A percentile compares a stretch with the other conserved stretches of the same genome.
phyloP scores from a whole-genome alignment of 805 yeast species.

The Yarrowia sp. region DNA sequence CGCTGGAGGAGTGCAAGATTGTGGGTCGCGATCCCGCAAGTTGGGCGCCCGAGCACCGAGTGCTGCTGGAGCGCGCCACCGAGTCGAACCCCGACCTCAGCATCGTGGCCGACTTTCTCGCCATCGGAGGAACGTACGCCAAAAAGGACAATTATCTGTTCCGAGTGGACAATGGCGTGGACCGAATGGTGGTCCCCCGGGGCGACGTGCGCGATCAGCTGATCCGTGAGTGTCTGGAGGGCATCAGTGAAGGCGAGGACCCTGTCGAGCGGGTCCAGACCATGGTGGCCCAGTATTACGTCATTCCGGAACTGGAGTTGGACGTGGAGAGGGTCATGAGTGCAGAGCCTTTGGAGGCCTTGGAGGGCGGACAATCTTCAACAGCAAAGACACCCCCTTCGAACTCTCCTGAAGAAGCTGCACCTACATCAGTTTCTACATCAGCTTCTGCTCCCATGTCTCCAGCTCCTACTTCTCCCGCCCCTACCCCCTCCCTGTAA shows the following conservation, averaged over 20 bases:
- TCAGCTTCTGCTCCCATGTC: neutral
- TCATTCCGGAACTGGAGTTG: constrained; percentile 21
- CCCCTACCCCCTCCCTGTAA: constrained; percentile 2
- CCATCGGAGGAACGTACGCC: constrained; percentile 34
- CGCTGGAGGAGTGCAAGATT: constrained; percentile 22
- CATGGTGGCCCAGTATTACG: constrained; percentile 28
- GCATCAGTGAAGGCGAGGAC: constrained; percentile 21
- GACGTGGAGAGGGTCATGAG: constrained; percentile 33
- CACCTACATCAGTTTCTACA: too few relatives aligned
- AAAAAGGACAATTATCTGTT: constrained; percentile 33
- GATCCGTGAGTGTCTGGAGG: constrained; percentile 28
- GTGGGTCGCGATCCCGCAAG: constrained; percentile 19
- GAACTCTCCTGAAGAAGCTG: too few relatives aligned
- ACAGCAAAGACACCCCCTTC: too few relatives aligned
- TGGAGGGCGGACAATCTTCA: too few relatives aligned
- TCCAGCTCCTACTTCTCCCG: constrained; percentile 7
- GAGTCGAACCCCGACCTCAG: constrained; percentile 29
- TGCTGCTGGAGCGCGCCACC: constrained; percentile 20
- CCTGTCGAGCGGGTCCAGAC: constrained; percentile 29
- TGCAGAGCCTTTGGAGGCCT: neutral
- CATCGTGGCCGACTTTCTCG: constrained; percentile 27
- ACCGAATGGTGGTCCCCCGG: constrained; percentile 31
- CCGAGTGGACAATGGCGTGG: constrained; percentile 25
- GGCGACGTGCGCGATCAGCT: constrained; percentile 25
- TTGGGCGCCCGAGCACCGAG: constrained; percentile 8